phyloP scores from a whole-genome alignment of 148 eudicot species.

The Diospyros lotus region DNA sequence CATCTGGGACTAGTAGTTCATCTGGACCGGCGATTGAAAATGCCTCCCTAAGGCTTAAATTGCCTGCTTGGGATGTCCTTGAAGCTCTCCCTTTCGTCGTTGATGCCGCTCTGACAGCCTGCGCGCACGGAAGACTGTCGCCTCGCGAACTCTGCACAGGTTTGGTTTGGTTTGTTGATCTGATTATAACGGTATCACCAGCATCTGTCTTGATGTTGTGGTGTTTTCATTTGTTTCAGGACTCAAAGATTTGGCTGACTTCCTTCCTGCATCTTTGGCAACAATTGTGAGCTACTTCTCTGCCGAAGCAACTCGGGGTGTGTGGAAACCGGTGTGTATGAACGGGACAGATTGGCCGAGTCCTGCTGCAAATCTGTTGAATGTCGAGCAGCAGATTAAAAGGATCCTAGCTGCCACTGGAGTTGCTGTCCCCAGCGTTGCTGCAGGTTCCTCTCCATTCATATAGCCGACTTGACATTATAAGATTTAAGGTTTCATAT shows the following conservation, averaged over 20 bases:
- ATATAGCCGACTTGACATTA: background rate
- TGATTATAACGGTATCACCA: background rate
- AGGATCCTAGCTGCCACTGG: conserved; percentile 90
- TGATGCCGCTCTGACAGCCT: conserved; percentile 96
- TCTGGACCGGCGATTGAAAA: conserved; percentile 71
- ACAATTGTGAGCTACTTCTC: conserved; percentile 92
- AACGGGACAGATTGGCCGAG: conserved; percentile 99
- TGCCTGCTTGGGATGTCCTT: conserved; percentile 97
- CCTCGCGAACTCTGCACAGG: conserved; percentile 99
- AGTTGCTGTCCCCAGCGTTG: conserved; percentile 80
- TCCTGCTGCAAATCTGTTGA: conserved; percentile 85
- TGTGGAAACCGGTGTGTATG: conserved; percentile 95
- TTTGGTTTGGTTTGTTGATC: conserved; percentile 15
- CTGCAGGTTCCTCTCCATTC: conserved; percentile 49
- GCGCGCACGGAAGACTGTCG: conserved; percentile 82
- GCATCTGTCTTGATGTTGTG: background rate
- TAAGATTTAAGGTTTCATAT: background rate
- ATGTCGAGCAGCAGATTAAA: conserved; percentile 87
- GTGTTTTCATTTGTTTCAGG: conserved; percentile 36
- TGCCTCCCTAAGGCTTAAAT: conserved; percentile 46
- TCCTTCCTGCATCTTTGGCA: conserved; percentile 91
- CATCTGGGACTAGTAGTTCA: conserved; percentile 89
- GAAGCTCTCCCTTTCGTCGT: conserved; percentile 98
- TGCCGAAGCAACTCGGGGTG: conserved; percentile 93
- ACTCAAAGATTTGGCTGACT: conserved; percentile 93